A percentile compares a stretch with the other conserved stretches of the same genome.
Conservation (phyloP, 192 early-diverging fungal genomes). For the Haplosporangium gracile region DNA sequence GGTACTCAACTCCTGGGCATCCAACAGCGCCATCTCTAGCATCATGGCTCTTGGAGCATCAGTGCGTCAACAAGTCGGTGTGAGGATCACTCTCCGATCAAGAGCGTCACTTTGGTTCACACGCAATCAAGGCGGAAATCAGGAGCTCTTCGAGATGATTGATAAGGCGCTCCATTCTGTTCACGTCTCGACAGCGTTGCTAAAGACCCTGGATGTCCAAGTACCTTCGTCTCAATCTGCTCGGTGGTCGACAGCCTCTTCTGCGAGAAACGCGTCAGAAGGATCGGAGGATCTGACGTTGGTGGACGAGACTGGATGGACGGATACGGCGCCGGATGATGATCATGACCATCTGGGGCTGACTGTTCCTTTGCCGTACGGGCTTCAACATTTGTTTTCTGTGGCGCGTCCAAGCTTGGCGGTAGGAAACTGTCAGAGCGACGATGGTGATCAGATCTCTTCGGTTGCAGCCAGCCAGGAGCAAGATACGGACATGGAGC, state of each 20-base stretch:
- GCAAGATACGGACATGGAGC: constrained; percentile 25
- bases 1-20: neutral
- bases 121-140: constrained; percentile 10
- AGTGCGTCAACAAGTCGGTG: constrained; percentile 12
- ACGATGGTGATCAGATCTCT: neutral
- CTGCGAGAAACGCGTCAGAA: constrained; percentile 4
- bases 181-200: constrained; percentile 12
- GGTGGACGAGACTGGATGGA: constrained; percentile 4
- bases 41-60: constrained; percentile 31
- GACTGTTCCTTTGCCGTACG: constrained; percentile 11
- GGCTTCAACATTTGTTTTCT: constrained; percentile 30
- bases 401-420: neutral
- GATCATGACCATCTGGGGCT: neutral
- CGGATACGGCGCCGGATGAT: neutral
- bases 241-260: constrained; percentile 3
- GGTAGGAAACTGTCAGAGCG: neutral
- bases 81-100: constrained; percentile 21
- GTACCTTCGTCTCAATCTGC: neutral
- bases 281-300: constrained; percentile 21
- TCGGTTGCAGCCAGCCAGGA: neutral
- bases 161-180: neutral
- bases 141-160: constrained; percentile 34
- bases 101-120: constrained; percentile 38
- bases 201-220: constrained; percentile 37
- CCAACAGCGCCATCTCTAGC: constrained; percentile 14